Evolutionary conservation across 169 alveolate genomes (phyloP).

Genomic region (Eimeria zaria): DNA sequence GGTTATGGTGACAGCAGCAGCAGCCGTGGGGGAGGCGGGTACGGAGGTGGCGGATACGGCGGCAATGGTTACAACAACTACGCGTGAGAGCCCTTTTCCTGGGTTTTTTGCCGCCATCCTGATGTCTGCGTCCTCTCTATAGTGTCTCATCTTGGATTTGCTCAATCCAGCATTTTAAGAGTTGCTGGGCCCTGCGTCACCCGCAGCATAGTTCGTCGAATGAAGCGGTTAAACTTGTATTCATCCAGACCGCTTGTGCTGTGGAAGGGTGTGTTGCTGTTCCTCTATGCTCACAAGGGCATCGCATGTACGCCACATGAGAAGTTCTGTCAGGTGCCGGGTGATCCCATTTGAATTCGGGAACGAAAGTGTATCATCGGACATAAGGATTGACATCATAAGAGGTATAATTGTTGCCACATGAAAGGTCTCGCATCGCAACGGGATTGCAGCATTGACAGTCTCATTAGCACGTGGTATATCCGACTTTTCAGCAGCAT

Average conservation of each 20-base stretch:
- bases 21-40: conserved; percentile 85
- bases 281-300: conserved; percentile 51
- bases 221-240: neutral
- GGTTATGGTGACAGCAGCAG: conserved; percentile 83
- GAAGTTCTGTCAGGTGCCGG: conserved; percentile 79
- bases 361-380: conserved; percentile 52
- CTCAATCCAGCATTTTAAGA: conserved; percentile 26
- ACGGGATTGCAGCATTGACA: conserved; percentile 63
- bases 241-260: conserved; percentile 11
- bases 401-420: conserved; percentile 74
- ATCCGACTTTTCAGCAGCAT: conserved; percentile 44
- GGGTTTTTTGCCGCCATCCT: conserved; percentile 23
- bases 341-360: conserved; percentile 80
- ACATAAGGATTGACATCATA: conserved; percentile 50
- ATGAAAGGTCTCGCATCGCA: conserved; percentile 77
- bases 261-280: conserved; percentile 43
- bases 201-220: conserved; percentile 63
- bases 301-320: conserved; percentile 73
- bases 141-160: conserved; percentile 33
- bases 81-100: neutral
- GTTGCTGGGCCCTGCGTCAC: conserved; percentile 61
- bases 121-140: neutral
- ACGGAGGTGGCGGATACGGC: conserved; percentile 66
- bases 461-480: conserved; percentile 72
- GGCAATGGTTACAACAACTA: conserved; percentile 69